Conservation (phyloP, 352 stramenopile species). For the Pythium oligandrum region DNA sequence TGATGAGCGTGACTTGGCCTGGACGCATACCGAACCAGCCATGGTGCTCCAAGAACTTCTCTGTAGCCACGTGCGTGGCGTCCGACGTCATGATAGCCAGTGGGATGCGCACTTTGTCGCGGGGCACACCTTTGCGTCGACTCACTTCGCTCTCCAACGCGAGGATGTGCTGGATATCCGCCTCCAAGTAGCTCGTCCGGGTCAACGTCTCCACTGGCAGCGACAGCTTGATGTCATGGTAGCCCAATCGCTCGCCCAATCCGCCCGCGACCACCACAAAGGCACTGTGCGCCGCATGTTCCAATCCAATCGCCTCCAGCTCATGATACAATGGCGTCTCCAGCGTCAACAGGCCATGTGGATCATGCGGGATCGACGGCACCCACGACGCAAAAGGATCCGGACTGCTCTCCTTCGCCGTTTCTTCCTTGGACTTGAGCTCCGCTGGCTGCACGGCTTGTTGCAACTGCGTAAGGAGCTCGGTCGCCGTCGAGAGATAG, state of each 20-base stretch:
- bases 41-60: constrained; percentile 86
- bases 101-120: constrained; percentile 54
- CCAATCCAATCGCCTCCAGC: constrained; percentile 41
- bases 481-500: constrained; percentile 47
- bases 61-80: constrained; percentile 92
- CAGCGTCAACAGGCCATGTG: constrained; percentile 19
- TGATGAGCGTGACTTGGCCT: constrained; percentile 93
- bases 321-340: constrained; percentile 35
- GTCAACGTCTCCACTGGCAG: constrained; percentile 92
- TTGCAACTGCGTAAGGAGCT: constrained; percentile 21
- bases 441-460: constrained; percentile 4
- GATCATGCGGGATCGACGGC: constrained; percentile 38
- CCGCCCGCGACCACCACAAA: constrained; percentile 98
- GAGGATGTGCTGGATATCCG: constrained; percentile 93
- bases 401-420: neutral
- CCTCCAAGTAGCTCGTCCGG: constrained; percentile 88
- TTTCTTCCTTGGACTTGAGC: neutral
- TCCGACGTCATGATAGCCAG: constrained; percentile 98
- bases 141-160: constrained; percentile 73
- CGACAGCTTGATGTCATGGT: constrained; percentile 95
- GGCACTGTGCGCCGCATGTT: constrained; percentile 70
- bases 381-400: constrained; percentile 25
- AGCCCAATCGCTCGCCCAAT: constrained; percentile 95
- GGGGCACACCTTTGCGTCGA: neutral
- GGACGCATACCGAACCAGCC: constrained; percentile 93